Evolutionary conservation across 176 grass and related monocot species (phyloP), one percentile per base, ranked within the genome.

Genomic region (Avena eriantha): DNA sequence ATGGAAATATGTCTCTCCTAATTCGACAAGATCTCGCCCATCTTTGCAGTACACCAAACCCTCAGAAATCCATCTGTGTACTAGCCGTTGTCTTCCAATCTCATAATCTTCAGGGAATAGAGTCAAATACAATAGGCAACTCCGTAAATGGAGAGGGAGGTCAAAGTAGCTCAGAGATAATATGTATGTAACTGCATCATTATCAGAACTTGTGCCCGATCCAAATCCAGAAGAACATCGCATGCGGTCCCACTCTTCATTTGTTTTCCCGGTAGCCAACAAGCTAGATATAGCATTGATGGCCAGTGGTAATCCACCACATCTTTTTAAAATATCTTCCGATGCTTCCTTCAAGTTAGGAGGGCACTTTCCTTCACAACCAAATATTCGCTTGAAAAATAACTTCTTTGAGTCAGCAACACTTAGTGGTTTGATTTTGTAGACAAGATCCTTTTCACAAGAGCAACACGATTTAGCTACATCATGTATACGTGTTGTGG

Each of bases 381-480:
- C 48, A 85, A 85, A 75, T 16, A 72, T 74, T 29, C 82, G 43
- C 50, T 70, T 57, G 45, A 72, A 84, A 84, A 84, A 73, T 55
- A 71, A 69, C 22, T 54, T 72, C 21, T 69, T 73, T 1, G 64
- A 83, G 64, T 83, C 70, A 36, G 35, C 35, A 36, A 36, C 35
- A 36, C 35, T 36, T 5, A 36, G 35, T 36, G 35, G 35, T 36
- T 36, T 36, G 35, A 36, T 36, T 36, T 36, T 36, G 35, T 36
- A 36, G 35, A 36, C 35, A 36, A 36, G 35, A 36, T 36, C 35
- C 35, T 36, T 36, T 36, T 36, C 35, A 36, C 4, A 36, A 36
- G 35, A 36, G 4, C 35, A 36, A 36, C 35, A 36, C 5, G 35
- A 36, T 36, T 36, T 36, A 36, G 35, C 35, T 36, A 36, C 35